phyloP scores from a whole-genome alignment of 2,329 filamentous ascomycete species.

The Diaporthe citriasiana region DNA sequence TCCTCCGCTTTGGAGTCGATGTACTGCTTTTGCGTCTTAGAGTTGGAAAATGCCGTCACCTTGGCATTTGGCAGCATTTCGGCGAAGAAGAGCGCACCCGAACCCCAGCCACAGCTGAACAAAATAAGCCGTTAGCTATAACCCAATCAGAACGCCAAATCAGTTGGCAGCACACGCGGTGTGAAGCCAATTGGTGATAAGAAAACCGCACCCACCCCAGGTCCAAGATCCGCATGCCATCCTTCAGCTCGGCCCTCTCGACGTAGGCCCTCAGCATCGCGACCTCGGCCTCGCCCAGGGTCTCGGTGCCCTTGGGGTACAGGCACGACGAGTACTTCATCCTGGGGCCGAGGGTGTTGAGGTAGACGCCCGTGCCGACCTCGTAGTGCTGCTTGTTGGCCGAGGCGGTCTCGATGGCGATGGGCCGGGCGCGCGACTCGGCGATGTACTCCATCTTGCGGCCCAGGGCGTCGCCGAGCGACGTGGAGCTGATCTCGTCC shows the following conservation, averaged over 20 bases:
- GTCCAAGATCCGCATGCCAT: constrained; percentile 74
- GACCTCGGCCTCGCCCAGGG: constrained; percentile 75
- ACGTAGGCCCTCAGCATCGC: constrained; percentile 76
- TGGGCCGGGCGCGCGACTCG: constrained; percentile 70
- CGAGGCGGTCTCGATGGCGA: constrained; percentile 75
- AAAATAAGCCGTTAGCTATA: neutral
- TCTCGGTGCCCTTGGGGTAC: constrained; percentile 74
- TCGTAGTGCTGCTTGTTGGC: constrained; percentile 82
- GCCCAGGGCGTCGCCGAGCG: constrained; percentile 65
- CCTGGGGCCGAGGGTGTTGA: constrained; percentile 72
- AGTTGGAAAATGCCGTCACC: constrained; percentile 79
- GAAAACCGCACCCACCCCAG: constrained; percentile 62
- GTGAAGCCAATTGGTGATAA: constrained; percentile 9
- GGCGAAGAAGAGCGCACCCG: constrained; percentile 74
- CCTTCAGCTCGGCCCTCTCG: constrained; percentile 68
- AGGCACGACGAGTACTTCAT: constrained; percentile 82
- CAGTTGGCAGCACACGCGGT: constrained; percentile 38
- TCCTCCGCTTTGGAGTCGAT: constrained; percentile 71
- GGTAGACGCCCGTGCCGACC: constrained; percentile 75
- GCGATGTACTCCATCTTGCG: constrained; percentile 76
- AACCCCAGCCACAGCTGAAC: constrained; percentile 77
- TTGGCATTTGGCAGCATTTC: constrained; percentile 72
- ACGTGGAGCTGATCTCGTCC: constrained; percentile 65
- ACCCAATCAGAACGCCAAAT: neutral
- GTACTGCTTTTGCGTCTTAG: constrained; percentile 75